Evolutionary conservation across 2,329 filamentous ascomycete genomes (phyloP).

Genomic region (Magnaporthiopsis incrustans): DNA sequence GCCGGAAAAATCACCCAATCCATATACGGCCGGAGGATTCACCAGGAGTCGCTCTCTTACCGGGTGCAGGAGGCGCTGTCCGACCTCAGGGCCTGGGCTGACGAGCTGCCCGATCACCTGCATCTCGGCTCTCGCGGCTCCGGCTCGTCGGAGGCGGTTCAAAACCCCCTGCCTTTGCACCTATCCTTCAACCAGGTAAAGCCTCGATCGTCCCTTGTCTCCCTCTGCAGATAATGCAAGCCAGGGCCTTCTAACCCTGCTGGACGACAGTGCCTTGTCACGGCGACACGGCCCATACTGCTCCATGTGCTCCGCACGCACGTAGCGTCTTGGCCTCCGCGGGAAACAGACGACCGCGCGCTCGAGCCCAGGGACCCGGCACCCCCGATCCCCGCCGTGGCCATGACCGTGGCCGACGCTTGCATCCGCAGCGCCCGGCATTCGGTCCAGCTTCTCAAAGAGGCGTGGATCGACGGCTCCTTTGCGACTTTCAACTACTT

Average conservation of each 20-base stretch:
- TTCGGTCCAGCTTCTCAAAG: slow-evolving; percentile 4
- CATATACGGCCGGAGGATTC: slow-evolving; percentile 23
- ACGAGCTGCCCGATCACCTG: slow-evolving; percentile 22
- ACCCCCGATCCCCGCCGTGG: slow-evolving; percentile 19
- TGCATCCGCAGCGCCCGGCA: slow-evolving; percentile 23
- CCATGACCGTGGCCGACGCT: slow-evolving; percentile 22
- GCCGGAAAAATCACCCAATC: slow-evolving; percentile 20
- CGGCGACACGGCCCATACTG: slow-evolving; percentile 22
- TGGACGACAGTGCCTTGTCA: slow-evolving; percentile 26
- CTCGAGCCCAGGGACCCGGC: neutral
- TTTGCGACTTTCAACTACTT: slow-evolving; percentile 6
- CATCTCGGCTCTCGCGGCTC: slow-evolving; percentile 18
- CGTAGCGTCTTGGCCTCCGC: slow-evolving; percentile 9
- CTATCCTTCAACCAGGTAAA: slow-evolving; percentile 9
- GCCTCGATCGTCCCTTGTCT: neutral
- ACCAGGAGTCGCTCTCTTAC: slow-evolving; percentile 22
- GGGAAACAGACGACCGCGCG: neutral
- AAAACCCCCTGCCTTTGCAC: slow-evolving; percentile 1
- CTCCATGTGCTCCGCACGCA: slow-evolving; percentile 21
- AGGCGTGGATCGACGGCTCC: slow-evolving; percentile 6
- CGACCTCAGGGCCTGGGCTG: slow-evolving; percentile 22
- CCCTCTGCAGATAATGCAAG: neutral
- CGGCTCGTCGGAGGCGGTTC: neutral
- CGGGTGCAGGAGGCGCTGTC: slow-evolving; percentile 24
- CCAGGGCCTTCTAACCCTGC: neutral